Evolutionary conservation across 306 rosid genomes (phyloP), one percentile per base, ranked within the genome.

Genomic region (Canavalia ensiformis): DNA sequence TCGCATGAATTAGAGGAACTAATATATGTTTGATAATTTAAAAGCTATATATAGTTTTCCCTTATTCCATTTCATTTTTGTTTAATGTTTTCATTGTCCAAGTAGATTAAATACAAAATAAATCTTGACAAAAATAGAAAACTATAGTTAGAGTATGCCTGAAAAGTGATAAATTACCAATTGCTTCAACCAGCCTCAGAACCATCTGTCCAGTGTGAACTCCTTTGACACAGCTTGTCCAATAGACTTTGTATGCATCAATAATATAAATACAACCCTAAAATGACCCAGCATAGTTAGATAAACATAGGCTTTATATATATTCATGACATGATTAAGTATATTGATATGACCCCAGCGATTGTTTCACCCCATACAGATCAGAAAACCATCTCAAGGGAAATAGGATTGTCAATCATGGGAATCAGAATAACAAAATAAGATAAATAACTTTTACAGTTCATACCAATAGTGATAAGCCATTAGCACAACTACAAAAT

Each of bases 211-310:
- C 99, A 2, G 91, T 68, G 89, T 95, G 99, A 79, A 86, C 75
- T 81, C 99, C 98, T 88, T 89, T 93, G 76, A 87, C 98, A 76
- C 99, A 95, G 88, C 96, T 84, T 62, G 90, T 12, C 98, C 99
- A 95, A 76, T 95, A 95, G 47, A 93, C 90, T 93, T 80, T 95
- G 81, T 91, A 95, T 52, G 98, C 99, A 28, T 93, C 99, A 8
- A 81, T 0, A 75, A 95, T 90, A 76, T 95, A 93, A 80, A 81
- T 83, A 62, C 99, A 93, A 62, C 99, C 99, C 98, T 95, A 84
- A 86, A 83, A 84, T 70, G 41, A 79, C 68, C 18, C 39, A 80
- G 64, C 60, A 54, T 42, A 63, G 74, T 78, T 72, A 81, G 81
- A 78, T 71, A 59, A 72, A 70, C 71, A 45, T 3, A 73, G 4